Evolutionary conservation across 768 basidiomycete genomes (phyloP), one percentile per base, ranked within the genome.

Genomic region (Auriscalpium vulgare): DNA sequence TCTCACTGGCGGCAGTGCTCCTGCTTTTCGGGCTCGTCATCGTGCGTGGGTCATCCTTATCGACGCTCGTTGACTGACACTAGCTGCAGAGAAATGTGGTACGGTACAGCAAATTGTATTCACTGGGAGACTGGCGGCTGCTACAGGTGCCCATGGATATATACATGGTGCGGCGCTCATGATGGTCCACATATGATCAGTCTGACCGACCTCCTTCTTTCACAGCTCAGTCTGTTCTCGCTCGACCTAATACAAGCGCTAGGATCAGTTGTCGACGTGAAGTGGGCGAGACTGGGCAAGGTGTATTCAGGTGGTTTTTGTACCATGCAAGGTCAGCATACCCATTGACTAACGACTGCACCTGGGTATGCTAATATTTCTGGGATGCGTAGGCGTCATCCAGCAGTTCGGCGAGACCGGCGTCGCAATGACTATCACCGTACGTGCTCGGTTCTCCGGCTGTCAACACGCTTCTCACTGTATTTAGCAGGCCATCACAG

Each of bases 391-490:
- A 72, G 75, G 73, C 14, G 65, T 69, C 44, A 58, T 75, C 2
- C 72, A 74, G 58, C 70, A 74, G 54, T 50, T 76, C 2, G 75
- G 76, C 11, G 75, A 77, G 53, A 71, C 74, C 11, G 69, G 67
- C 36, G 74, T 71, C 4, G 74, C 72, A 10, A 69, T 76, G 51
- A 68, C 71, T 2, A 76, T 72, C 45, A 65, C 75, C 10, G 74
- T 75, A 58, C 60, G 40, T 43, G 3, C 66, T 59, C 11, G 21
- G 19, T 49, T 29, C 29, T 4, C 29, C 2, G 29, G 29, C 29
- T 29, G 29, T 29, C 29, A 29, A 29, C 4, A 5, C 29, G 7
- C 29, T 29, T 29, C 29, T 29, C 29, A 29, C 4, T 5, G 29
- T 29, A 5, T 5, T 5, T 29, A 29, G 29, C 7, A 29, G 29